Percentiles rank a stretch among this genome's conserved stretches.
These are phyloP conservation scores for Hypoxylon trugodes DNA, from an alignment of 495 filamentous ascomycete genomes.

Conservation along the genomic window DNA sequence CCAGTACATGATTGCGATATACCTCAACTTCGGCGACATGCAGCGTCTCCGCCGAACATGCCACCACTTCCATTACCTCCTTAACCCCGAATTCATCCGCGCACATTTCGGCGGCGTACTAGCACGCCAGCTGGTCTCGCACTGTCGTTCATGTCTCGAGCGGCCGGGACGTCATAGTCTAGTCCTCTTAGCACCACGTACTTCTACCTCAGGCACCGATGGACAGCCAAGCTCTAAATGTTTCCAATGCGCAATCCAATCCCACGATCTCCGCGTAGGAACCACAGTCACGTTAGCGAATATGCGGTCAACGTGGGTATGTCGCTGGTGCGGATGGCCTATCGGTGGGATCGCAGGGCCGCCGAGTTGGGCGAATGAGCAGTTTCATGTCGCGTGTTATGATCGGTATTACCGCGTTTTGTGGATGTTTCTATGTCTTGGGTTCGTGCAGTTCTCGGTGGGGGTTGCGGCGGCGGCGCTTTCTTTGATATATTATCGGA, in stretches of 20 bases:
- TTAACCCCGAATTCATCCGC: background rate
- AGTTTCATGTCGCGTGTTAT: background rate
- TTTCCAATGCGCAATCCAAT: background rate
- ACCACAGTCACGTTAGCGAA: background rate
- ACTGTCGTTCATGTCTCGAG: background rate
- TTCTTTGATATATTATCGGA: background rate
- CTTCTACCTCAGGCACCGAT: background rate
- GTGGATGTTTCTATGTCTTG: slow-evolving; percentile 2
- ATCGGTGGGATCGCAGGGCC: background rate
- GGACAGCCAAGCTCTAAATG: background rate
- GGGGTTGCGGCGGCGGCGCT: background rate
- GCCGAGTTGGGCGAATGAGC: background rate
- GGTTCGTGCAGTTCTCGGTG: slow-evolving; percentile 2
- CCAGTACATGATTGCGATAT: background rate
- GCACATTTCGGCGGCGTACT: background rate
- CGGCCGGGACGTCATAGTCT: background rate
- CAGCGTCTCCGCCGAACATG: background rate
- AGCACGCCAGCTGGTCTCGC: background rate
- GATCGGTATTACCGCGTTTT: slow-evolving; percentile 1
- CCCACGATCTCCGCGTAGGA: background rate
- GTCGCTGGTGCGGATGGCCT: background rate
- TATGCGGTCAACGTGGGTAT: background rate
- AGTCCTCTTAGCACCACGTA: background rate
- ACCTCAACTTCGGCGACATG: background rate
- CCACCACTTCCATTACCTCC: background rate